These are phyloP conservation scores for Phytophthora brassicae DNA, from an alignment of 352 stramenopile genomes.

Conservation along the genomic window DNA sequence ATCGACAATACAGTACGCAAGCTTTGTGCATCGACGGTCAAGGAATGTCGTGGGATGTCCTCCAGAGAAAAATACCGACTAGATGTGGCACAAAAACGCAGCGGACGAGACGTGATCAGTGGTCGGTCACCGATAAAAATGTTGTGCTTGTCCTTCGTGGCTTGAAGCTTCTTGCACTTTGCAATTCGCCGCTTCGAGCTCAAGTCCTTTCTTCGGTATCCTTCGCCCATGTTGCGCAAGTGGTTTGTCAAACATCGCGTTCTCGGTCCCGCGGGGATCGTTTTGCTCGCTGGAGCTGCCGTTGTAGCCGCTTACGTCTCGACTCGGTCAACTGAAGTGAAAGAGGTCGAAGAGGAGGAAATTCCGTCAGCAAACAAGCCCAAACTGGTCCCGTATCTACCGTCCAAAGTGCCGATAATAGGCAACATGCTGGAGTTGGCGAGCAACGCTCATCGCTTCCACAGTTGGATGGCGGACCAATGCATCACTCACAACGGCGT, in stretches of 20 bases:
- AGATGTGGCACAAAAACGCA: background rate
- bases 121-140: no score
- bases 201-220: background rate
- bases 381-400: slow-evolving; percentile 35
- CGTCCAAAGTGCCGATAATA: slow-evolving; percentile 33
- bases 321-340: slow-evolving; percentile 14
- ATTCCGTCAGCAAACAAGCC: slow-evolving; percentile 3
- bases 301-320: slow-evolving; percentile 24
- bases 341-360: slow-evolving; percentile 2
- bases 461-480: slow-evolving; percentile 45
- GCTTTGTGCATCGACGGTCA: no score
- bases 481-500: slow-evolving; percentile 33
- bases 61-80: no score
- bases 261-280: slow-evolving; percentile 24
- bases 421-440: slow-evolving; percentile 39
- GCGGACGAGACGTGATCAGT: background rate
- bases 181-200: slow-evolving; percentile 15
- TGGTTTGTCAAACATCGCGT: slow-evolving; percentile 26
- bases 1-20: no score
- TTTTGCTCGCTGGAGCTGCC: slow-evolving; percentile 27
- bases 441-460: slow-evolving; percentile 30
- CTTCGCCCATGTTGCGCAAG: slow-evolving; percentile 25
- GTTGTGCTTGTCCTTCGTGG: background rate
- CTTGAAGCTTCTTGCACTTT: slow-evolving; percentile 5
- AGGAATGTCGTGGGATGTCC: no score